A percentile compares a stretch with the other conserved stretches of the same genome.
phyloP scores from a whole-genome alignment of 192 early-diverging fungal genomes.

The Coemansia sp. region DNA sequence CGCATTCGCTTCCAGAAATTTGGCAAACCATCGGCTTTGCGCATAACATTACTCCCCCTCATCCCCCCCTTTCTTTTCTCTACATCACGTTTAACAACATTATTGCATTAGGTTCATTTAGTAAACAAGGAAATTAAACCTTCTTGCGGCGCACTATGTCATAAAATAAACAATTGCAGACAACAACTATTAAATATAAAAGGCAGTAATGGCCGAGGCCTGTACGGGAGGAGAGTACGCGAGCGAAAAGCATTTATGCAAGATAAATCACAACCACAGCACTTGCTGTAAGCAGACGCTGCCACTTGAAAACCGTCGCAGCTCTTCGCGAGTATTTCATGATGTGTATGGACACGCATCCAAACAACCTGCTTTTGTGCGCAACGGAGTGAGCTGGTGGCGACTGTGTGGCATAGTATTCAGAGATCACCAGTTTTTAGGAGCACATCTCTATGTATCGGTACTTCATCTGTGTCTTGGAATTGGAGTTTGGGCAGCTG shows the following conservation, averaged over 20 bases:
- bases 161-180: background rate
- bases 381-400: constrained; percentile 22
- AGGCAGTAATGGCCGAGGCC: background rate
- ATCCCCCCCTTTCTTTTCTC: background rate
- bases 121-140: background rate
- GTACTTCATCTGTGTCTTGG: constrained; percentile 20
- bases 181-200: background rate
- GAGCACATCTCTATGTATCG: constrained; percentile 22
- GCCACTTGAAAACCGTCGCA: background rate
- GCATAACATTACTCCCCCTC: no score
- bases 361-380: background rate
- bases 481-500: constrained; percentile 19
- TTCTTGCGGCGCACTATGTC: background rate
- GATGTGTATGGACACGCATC: constrained; percentile 6
- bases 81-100: background rate
- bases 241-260: background rate
- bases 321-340: constrained; percentile 12
- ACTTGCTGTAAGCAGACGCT: background rate
- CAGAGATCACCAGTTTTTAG: constrained; percentile 29
- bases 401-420: constrained; percentile 25
- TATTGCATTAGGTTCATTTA: background rate
- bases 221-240: background rate
- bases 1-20: background rate
- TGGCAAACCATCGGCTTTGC: background rate
- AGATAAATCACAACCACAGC: background rate